Evolutionary conservation across 2,329 filamentous ascomycete species (phyloP), one percentile per base, ranked within the genome.

Genomic region (Aureobasidium subglaciale): DNA sequence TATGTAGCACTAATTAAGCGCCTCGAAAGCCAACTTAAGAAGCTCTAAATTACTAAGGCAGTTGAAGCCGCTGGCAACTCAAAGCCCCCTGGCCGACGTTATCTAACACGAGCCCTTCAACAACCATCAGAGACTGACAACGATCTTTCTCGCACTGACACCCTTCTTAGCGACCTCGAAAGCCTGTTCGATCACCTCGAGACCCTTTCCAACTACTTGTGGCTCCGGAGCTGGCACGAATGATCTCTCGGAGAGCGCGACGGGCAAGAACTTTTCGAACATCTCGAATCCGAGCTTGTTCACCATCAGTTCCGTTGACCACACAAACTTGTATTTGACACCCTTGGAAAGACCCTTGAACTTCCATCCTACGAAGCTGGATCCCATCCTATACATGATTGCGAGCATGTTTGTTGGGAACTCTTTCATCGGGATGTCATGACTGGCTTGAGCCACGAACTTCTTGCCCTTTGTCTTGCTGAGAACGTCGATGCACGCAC

Each of bases 221-320:
- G 63, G 35, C 15, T 57, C 54, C 20, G 59, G 69, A 11, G 67
- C 63, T 38, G 63, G 58, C 56, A 63, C 59, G 56, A 69, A 66
- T 49, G 61, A 62, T 0, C 68, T 67, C 15, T 63, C 57, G 18
- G 63, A 67, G 55, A 76, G 55, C 1, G 72, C 74, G 8, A 59
- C 38, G 0, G 67, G 64, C 43, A 73, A 18, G 29, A 55, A 58
- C 18, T 53, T 29, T 18, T 34, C 35, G 7, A 35, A 56, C 8
- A 58, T 54, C 7, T 46, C 45, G 9, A 32, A 20, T 2, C 55
- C 55, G 3, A 54, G 29, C 27, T 54, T 29, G 20, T 54, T 54
- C 8, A 38, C 50, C 37, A 54, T 43, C 15, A 54, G 20, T 13
- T 54, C 50, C 11, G 38, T 34, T 8, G 32, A 18, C 50, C 50